Evolutionary conservation across 306 rosid genomes (phyloP).

Genomic region (Quercus agrifolia): DNA sequence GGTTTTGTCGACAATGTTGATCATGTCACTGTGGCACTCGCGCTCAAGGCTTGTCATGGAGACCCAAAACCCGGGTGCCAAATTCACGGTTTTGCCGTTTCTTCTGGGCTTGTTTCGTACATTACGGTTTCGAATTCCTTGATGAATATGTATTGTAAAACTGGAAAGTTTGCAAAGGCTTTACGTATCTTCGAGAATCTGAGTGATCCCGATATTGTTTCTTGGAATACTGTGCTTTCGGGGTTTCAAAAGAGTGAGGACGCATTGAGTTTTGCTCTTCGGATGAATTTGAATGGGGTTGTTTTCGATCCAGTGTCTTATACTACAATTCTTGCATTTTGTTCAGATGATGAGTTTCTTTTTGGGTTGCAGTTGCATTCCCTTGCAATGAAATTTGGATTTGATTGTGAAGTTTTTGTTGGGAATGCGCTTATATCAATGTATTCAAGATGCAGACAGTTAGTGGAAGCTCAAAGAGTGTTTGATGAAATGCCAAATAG

Average conservation of each 20-base stretch:
- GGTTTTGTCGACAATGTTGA: conserved; percentile 21
- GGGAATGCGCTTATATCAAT: conserved; percentile 74
- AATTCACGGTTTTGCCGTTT: conserved; percentile 50
- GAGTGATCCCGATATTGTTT: conserved; percentile 55
- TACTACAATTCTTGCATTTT: conserved; percentile 60
- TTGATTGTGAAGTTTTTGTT: conserved; percentile 53
- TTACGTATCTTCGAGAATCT: conserved; percentile 51
- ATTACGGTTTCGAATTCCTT: conserved; percentile 61
- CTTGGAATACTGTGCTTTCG: conserved; percentile 86
- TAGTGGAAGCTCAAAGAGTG: conserved; percentile 53
- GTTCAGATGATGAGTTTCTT: conserved; percentile 43
- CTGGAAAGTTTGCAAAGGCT: conserved; percentile 45
- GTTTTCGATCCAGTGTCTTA: conserved; percentile 67
- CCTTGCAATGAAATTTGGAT: conserved; percentile 52
- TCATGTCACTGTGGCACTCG: conserved; percentile 49
- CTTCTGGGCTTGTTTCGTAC: conserved; percentile 43
- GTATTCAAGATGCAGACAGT: conserved; percentile 59
- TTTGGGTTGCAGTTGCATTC: conserved; percentile 73
- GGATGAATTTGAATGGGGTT: conserved; percentile 56
- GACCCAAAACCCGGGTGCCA: conserved; percentile 49
- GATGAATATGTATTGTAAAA: conserved; percentile 77
- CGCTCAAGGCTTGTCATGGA: conserved; percentile 75
- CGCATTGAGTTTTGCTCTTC: conserved; percentile 51
- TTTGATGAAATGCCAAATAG: conserved; percentile 61
- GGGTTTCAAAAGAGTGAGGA: conserved; percentile 57